These are phyloP conservation scores for Cyberlindnera lachancei DNA, from an alignment of 805 yeast species.

Conservation along the genomic window DNA sequence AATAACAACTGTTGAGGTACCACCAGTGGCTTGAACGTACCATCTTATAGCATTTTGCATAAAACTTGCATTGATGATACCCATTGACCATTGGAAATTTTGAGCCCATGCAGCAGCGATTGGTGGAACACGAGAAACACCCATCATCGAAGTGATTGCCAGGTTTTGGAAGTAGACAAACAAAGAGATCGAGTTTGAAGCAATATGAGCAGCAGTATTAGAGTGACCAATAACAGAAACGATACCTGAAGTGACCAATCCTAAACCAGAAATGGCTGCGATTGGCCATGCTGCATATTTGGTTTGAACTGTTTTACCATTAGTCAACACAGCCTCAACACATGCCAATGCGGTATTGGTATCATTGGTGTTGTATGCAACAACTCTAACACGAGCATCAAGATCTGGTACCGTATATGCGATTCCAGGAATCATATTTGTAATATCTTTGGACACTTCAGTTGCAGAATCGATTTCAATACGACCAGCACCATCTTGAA, in stretches of 20 bases:
- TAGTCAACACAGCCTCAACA: slow-evolving; percentile 77
- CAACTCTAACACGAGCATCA: slow-evolving; percentile 83
- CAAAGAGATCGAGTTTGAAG: slow-evolving; percentile 89
- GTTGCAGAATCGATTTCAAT: slow-evolving; percentile 58
- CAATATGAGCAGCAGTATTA: slow-evolving; percentile 91
- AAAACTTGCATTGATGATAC: slow-evolving; percentile 67
- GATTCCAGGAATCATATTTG: slow-evolving; percentile 61
- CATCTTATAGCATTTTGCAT: slow-evolving; percentile 83
- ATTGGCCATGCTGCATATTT: slow-evolving; percentile 93
- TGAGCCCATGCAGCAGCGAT: slow-evolving; percentile 98
- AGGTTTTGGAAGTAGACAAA: slow-evolving; percentile 91
- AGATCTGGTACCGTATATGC: slow-evolving; percentile 91
- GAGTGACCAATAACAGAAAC: slow-evolving; percentile 85
- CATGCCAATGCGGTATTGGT: slow-evolving; percentile 65
- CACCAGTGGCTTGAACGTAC: slow-evolving; percentile 96
- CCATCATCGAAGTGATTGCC: slow-evolving; percentile 93
- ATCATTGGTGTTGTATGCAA: slow-evolving; percentile 46
- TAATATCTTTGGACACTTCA: slow-evolving; percentile 32
- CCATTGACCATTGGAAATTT: slow-evolving; percentile 95
- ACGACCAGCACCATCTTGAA: slow-evolving; percentile 81
- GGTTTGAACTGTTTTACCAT: slow-evolving; percentile 92
- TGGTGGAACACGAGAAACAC: slow-evolving; percentile 87
- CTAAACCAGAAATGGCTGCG: slow-evolving; percentile 84
- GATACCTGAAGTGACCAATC: slow-evolving; percentile 80
- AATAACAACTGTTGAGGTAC: slow-evolving; percentile 70